Evolutionary conservation across 495 filamentous ascomycete species (phyloP), one percentile per base, ranked within the genome.

Genomic region (Endocarpon pusillum): DNA sequence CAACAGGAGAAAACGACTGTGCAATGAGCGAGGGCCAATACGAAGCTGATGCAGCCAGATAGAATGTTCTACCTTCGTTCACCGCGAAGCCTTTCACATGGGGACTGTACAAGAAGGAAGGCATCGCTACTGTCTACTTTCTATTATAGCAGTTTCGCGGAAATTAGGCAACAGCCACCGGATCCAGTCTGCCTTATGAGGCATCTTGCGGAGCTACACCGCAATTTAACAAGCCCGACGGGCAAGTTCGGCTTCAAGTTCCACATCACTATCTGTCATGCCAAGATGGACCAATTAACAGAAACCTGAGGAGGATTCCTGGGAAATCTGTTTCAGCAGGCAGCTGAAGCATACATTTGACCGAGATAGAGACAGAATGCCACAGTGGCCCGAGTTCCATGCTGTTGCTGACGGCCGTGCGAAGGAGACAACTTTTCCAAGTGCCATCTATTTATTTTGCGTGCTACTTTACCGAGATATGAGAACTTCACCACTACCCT

Each of bases 211-310:
- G 25, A 32, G 3, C 44, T 71, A 3, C 66, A 70, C 36, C 35
- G 47, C 27, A 5, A 5, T 5, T 31, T 42, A 15, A 38, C 27
- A 10, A 65, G 64, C 3, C 67, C 65, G 1, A 61, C 44, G 11
- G 64, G 61, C 1, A 62, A 62, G 38, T 72, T 67, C 36, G 66
- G 66, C 0, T 71, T n/a, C n/a, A n/a, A n/a, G n/a, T n/a, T 69
- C 37, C 57, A 61, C 32, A 35, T 57, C 1, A 43, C 54, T 0
- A 72, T 64, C 1, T 67, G 46, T 36, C 58, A 56, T 9, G 61
- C 64, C 9, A 57, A 55, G 6, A 34, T 61, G 6, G 51, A 57
- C 2, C 55, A 64, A 37, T 21, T 35, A 2, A 51, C 45, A 1
- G 44, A 34, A 0, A 31, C 12, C 12, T 64, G 58, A n/a, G 63